These are phyloP conservation scores for Knoxia roxburghii DNA, from an alignment of 257 asterid genomes.

Conservation along the genomic window DNA sequence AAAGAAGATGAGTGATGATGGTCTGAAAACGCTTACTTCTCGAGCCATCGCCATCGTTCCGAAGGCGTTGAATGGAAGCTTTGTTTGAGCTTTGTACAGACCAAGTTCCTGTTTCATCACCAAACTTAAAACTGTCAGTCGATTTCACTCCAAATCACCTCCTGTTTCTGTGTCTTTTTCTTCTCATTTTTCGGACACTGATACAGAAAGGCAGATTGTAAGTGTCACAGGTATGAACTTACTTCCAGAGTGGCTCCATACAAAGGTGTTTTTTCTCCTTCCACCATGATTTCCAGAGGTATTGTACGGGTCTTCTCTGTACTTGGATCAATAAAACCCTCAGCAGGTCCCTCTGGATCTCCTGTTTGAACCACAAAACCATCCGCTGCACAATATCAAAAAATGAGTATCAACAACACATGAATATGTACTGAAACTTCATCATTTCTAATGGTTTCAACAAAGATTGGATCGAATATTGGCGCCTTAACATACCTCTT, in stretches of 20 bases:
- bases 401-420: slow-evolving; percentile 15
- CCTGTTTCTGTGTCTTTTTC: background rate
- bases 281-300: slow-evolving; percentile 87
- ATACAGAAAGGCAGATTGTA: background rate
- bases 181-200: too few species aligned
- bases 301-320: slow-evolving; percentile 79
- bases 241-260: slow-evolving; percentile 93
- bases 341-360: slow-evolving; percentile 99
- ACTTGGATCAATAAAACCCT: slow-evolving; percentile 96
- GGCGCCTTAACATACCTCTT: slow-evolving; percentile 53
- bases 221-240: slow-evolving; percentile 26
- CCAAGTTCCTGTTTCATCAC: slow-evolving; percentile 73
- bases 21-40: slow-evolving; percentile 51
- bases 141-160: background rate
- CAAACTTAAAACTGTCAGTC: slow-evolving; percentile 14
- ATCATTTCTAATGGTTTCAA: background rate
- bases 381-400: slow-evolving; percentile 68
- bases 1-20: too few species aligned
- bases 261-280: slow-evolving; percentile 82
- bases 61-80: slow-evolving; percentile 93
- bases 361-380: slow-evolving; percentile 99
- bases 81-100: slow-evolving; percentile 95
- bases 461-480: background rate
- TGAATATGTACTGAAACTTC: background rate
- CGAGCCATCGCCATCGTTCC: slow-evolving; percentile 99